Base-by-base conservation (phyloP, 305 asterid species). In the Fraxinus ornus region DNA sequence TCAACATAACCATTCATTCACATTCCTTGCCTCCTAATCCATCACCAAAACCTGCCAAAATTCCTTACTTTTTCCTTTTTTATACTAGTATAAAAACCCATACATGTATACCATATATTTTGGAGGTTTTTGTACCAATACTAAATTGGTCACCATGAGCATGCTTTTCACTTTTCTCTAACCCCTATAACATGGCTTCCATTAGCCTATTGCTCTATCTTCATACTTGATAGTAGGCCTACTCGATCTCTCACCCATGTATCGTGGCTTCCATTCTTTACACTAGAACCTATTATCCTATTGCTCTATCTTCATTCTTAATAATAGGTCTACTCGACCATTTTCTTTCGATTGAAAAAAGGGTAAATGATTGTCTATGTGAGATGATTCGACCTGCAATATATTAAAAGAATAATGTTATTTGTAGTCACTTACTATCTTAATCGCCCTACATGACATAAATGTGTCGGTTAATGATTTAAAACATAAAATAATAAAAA, bases 1-100 rank as follows among this genome's bases (percentile, higher is more conserved):
- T 82, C 72, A 77, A 76, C 83, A 35, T 73, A 55, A 78, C 74
- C 55, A 80, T 84, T 82, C 86, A 83, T 81, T 85, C 83, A 78
- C 90, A 80, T 88, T 88, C 83, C 78, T 83, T 91, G 95, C 91
- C 93, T 84, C 93, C 90, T 87, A 87, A 78, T 81, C 82, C 80
- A 89, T 90, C 92, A 87, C 88, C 95, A 90, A 83, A 85, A 68
- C 87, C 92, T 91, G 93, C 88, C 91, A 89, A 71, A 78, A 78
- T 76, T 77, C 83, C 60, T 32, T 49, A 74, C 81, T 78, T 89
- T 83, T 83, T 6, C 88, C 72, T 70, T 84, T 86, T 85, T 78
- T 82, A 82, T 85, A 41, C 82, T 79, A 37, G 75, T 71, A 28
- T 84, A 78, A 78, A 85, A 75, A 78, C 86, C 88, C 86, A 91